Conservation (phyloP, 441 rosid genomes). For the Gossypium trilobum region DNA sequence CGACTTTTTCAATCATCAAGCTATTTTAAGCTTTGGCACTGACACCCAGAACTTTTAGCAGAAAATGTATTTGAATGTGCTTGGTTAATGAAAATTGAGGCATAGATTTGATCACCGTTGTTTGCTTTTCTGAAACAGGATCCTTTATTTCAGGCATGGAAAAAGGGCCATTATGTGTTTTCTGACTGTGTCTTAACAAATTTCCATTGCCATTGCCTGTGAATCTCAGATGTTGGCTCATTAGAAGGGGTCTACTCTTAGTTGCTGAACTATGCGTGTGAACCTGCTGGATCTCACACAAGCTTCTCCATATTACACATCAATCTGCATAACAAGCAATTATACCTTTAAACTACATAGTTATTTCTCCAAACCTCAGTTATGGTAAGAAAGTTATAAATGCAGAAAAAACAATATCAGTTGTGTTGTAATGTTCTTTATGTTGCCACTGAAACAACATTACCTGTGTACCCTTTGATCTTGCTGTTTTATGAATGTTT, state of each 20-base stretch:
- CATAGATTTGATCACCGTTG: conserved; percentile 35
- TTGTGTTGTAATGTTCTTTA: not conserved
- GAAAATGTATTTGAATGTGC: not conserved
- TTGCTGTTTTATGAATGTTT: too few species aligned
- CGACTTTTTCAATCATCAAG: not conserved
- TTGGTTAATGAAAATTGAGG: not conserved
- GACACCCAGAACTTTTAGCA: not conserved
- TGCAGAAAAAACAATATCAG: not conserved
- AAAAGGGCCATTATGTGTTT: conserved; percentile 38
- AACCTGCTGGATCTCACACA: conserved; percentile 90
- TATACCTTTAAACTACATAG: not conserved
- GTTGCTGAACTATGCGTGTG: conserved; percentile 89
- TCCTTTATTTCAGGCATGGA: conserved; percentile 43
- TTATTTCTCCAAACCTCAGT: conserved; percentile 25
- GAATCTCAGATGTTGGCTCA: conserved; percentile 79
- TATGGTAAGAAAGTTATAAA: not conserved
- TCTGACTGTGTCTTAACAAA: conserved; percentile 28
- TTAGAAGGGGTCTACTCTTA: conserved; percentile 70
- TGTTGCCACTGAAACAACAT: too few species aligned
- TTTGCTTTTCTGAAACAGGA: conserved; percentile 52
- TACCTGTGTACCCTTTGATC: too few species aligned
- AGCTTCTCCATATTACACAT: conserved; percentile 94
- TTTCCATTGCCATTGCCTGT: conserved; percentile 78
- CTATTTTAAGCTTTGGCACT: not conserved
- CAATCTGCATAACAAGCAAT: conserved; percentile 34